phyloP scores from a whole-genome alignment of 768 basidiomycete species.

The Russula emetica region DNA sequence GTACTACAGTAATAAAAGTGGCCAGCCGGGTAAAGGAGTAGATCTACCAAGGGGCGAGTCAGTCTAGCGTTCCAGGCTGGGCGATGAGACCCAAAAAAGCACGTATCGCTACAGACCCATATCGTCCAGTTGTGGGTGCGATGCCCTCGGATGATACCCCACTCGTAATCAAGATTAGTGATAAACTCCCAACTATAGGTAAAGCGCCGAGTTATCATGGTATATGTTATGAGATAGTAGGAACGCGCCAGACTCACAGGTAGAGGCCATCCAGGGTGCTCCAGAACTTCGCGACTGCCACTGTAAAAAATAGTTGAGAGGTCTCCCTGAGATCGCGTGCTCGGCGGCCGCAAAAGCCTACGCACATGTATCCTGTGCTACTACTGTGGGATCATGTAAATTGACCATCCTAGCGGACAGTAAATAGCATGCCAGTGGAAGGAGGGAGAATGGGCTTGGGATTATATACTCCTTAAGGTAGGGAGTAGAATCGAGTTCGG shows the following conservation, averaged over 20 bases:
- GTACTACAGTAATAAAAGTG: not conserved
- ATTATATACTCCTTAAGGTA: no score
- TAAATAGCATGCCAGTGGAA: not conserved
- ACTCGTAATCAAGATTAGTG: not conserved
- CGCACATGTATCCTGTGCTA: not conserved
- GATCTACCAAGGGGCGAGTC: not conserved
- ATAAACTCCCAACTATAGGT: not conserved
- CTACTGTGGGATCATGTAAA: not conserved
- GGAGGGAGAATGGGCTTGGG: not conserved
- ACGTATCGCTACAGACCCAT: not conserved
- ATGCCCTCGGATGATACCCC: not conserved
- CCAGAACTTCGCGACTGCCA: not conserved
- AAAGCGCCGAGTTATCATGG: not conserved
- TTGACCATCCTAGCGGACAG: not conserved
- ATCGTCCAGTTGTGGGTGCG: not conserved
- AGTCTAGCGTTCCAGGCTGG: no score
- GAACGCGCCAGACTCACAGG: not conserved
- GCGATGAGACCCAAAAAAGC: not conserved
- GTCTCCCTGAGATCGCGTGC: not conserved
- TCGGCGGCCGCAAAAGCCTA: not conserved
- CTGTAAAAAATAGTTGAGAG: not conserved
- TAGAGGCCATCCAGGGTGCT: not conserved
- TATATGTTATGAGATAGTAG: not conserved
- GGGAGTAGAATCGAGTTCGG: not conserved
- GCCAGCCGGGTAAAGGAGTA: not conserved